Evolutionary conservation across 148 eudicot species (phyloP).

Genomic region (Polygonum aviculare): DNA sequence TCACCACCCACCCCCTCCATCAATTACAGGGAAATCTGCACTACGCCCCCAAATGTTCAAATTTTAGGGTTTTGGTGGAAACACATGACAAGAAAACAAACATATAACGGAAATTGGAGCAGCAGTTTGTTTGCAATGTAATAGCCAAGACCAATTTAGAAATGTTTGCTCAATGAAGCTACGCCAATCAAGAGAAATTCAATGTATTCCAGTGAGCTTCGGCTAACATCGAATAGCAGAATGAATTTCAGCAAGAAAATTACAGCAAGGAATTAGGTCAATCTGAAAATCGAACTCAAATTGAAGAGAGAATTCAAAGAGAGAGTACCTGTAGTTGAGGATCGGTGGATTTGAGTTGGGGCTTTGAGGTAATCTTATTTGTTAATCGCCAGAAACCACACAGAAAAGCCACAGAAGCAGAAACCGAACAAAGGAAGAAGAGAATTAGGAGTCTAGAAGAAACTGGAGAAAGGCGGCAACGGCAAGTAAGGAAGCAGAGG

Average conservation of each 20-base stretch:
- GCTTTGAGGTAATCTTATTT: neutral
- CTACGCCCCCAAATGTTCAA: neutral
- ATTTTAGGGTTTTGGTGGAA: neutral
- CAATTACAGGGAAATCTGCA: neutral
- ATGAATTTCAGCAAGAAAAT: neutral
- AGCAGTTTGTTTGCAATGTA: neutral
- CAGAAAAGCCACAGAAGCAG: neutral
- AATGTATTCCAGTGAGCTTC: neutral
- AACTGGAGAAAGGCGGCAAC: neutral
- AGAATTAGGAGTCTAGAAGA: neutral
- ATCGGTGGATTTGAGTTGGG: conserved; percentile 3
- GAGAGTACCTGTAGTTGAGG: neutral
- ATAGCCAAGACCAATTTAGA: neutral
- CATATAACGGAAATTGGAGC: neutral
- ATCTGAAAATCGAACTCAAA: neutral
- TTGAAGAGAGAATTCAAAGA: neutral
- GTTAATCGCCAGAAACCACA: neutral
- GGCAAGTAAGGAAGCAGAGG: neutral
- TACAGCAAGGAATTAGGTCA: neutral
- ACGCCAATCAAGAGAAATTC: neutral
- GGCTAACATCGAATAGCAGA: neutral
- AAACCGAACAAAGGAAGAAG: neutral
- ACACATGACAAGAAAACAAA: neutral
- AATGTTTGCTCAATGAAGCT: neutral
- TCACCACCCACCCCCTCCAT: conserved; percentile 10